Conservation (phyloP, 1,284 basidiomycete genomes). For the Spongispora temasekensis region DNA sequence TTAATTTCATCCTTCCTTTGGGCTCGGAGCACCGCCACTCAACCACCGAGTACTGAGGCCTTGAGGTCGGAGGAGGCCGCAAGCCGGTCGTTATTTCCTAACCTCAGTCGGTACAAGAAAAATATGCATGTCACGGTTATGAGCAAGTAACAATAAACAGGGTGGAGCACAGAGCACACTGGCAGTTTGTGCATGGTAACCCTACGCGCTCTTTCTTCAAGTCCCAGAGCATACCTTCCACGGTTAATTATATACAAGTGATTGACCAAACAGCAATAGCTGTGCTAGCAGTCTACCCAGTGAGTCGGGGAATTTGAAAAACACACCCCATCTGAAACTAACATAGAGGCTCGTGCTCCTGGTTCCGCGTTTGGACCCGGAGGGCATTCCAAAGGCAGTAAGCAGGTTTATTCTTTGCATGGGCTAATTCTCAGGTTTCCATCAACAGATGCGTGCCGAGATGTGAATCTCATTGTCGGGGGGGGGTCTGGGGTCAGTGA, state of each 20-base stretch:
- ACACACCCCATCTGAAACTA: background rate
- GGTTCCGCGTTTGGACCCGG: background rate
- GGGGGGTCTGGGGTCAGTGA: background rate
- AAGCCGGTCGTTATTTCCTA: no score
- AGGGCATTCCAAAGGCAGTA: background rate
- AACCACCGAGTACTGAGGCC: no score
- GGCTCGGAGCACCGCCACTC: no score
- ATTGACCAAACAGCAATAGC: background rate
- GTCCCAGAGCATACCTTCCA: no score
- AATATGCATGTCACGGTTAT: no score
- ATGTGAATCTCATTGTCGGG: background rate
- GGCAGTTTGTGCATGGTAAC: no score
- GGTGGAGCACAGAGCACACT: no score
- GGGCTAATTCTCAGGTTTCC: constrained; percentile 2
- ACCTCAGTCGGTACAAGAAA: no score
- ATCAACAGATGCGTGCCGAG: background rate
- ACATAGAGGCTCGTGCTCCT: background rate
- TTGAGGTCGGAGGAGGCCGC: no score
- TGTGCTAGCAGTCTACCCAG: background rate
- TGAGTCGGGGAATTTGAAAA: background rate
- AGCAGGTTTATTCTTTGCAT: background rate
- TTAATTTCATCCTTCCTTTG: no score
- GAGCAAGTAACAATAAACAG: no score
- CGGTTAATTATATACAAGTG: background rate
- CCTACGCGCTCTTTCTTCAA: no score